Percentiles rank a stretch among this genome's conserved stretches.
phyloP scores from a whole-genome alignment of 1,284 basidiomycete genomes.

The Macrocybe sp. region DNA sequence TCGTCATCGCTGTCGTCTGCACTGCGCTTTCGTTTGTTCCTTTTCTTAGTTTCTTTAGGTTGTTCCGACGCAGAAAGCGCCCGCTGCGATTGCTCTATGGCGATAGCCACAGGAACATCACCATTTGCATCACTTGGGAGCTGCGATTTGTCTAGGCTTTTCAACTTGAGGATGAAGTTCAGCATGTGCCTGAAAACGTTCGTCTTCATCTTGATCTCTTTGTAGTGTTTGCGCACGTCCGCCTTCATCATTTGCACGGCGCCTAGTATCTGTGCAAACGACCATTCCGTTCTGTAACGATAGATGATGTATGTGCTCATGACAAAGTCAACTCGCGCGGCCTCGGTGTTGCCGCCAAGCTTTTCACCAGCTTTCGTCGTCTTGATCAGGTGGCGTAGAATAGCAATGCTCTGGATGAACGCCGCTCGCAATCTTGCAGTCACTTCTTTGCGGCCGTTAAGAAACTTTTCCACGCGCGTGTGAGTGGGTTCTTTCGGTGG shows the following conservation, averaged over 20 bases:
- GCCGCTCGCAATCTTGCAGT: constrained; percentile 3
- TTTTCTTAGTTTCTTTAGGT: too few relatives aligned
- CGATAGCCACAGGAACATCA: neutral
- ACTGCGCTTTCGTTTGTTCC: too few relatives aligned
- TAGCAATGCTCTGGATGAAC: constrained; percentile 31
- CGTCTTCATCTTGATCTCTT: constrained; percentile 4
- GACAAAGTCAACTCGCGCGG: constrained; percentile 56
- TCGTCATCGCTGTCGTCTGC: too few relatives aligned
- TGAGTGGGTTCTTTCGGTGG: constrained; percentile 17
- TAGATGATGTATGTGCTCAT: constrained; percentile 44
- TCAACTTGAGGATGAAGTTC: neutral
- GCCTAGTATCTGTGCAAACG: constrained; percentile 34
- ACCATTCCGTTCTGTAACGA: constrained; percentile 29
- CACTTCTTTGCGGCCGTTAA: constrained; percentile 6
- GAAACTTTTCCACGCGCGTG: constrained; percentile 38
- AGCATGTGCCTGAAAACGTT: neutral
- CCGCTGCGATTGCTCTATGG: neutral
- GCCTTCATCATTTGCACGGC: constrained; percentile 41
- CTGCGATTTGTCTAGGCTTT: neutral
- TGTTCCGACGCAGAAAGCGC: neutral
- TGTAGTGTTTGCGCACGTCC: constrained; percentile 25
- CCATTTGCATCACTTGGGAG: neutral
- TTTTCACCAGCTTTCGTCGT: constrained; percentile 19
- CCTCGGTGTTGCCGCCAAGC: constrained; percentile 23
- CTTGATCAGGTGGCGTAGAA: constrained; percentile 34